Evolutionary conservation across 1,284 basidiomycete genomes (phyloP), one percentile per base, ranked within the genome.

Genomic region (Cutaneotrichosporon cutaneum): DNA sequence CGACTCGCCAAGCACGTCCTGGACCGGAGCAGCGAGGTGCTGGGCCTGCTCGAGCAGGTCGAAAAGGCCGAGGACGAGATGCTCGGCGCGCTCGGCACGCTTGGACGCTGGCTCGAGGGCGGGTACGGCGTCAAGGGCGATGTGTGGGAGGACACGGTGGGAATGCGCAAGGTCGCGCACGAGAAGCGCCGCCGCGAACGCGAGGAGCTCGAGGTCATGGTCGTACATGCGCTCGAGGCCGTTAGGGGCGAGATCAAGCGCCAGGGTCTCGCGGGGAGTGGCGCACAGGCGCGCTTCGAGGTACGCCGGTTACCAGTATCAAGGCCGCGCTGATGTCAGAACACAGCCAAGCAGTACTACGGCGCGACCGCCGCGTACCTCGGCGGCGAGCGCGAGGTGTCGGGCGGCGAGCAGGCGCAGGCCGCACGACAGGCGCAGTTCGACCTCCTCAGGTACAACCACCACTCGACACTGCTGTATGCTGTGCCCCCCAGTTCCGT

Each of bases 381-480:
- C n/a, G 22, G 45, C 35, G 9, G 21, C 26, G 35, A 44, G 35
- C 36, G 26, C 24, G 44, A 47, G 14, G 30, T 11, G 13, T 54
- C 67, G 6, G 56, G 69, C 1, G 45, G 60, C 2, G 76, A 77
- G 55, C 59, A 65, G n/a, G 72, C 70, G 35, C 77, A 78, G 65
- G 69, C 74, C 0, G 60, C 72, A 5, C 62, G 75, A 18, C 60
- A 69, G 30, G 74, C 78, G 4, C 72, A 77, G 61, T 79, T 74
- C 65, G 76, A 79, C 50, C 63, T 79, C 8, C 64, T 70, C 7
- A 59, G 75, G 33, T 79, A 77, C 60, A 73, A 71, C 26, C 72
- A 77, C 58, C 77, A 80, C 58, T 79, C 77, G 24, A 73, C 73
- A 2, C 57, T 78, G 32, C 70, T 80, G 3, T 77, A 76, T 61